Evolutionary conservation across 2,329 filamentous ascomycete genomes (phyloP).

Genomic region (Teratosphaeriaceae sp.): DNA sequence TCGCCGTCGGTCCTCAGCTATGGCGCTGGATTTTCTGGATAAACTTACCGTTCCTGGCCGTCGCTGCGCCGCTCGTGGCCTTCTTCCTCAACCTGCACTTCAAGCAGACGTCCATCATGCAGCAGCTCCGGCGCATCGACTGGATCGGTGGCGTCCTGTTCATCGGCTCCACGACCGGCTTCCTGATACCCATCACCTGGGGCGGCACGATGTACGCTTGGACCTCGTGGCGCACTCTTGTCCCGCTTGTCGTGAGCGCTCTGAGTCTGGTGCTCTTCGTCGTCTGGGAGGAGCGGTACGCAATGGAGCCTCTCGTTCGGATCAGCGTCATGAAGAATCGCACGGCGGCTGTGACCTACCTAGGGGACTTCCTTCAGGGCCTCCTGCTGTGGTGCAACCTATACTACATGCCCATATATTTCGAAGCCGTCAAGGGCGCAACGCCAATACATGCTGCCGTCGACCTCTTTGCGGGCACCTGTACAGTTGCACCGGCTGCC

Average conservation of each 20-base stretch:
- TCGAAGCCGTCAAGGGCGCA: not conserved
- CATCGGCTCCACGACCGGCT: slow-evolving; percentile 31
- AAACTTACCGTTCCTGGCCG: slow-evolving; percentile 35
- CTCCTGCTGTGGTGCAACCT: slow-evolving; percentile 1
- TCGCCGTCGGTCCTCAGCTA: slow-evolving; percentile 17
- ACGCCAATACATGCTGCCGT: not conserved
- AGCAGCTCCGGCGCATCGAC: slow-evolving; percentile 32
- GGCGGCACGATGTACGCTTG: slow-evolving; percentile 1
- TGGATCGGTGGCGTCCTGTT: slow-evolving; percentile 39
- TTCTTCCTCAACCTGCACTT: slow-evolving; percentile 4
- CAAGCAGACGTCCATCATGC: not conserved
- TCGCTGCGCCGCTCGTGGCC: slow-evolving; percentile 7
- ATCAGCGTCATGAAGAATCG: not conserved
- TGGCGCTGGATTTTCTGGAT: slow-evolving; percentile 47
- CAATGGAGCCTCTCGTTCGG: not conserved
- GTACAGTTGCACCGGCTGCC: slow-evolving; percentile 1
- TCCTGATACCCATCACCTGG: slow-evolving; percentile 40
- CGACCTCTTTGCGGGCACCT: not conserved
- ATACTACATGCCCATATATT: slow-evolving; percentile 2
- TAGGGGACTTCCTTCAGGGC: not conserved
- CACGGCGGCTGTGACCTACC: not conserved
- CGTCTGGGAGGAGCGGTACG: not conserved
- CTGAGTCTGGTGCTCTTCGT: not conserved
- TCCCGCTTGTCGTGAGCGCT: not conserved
- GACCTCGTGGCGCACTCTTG: not conserved